Evolutionary conservation across 176 grass and related monocot species (phyloP).

Genomic region (Eleusine indica): DNA sequence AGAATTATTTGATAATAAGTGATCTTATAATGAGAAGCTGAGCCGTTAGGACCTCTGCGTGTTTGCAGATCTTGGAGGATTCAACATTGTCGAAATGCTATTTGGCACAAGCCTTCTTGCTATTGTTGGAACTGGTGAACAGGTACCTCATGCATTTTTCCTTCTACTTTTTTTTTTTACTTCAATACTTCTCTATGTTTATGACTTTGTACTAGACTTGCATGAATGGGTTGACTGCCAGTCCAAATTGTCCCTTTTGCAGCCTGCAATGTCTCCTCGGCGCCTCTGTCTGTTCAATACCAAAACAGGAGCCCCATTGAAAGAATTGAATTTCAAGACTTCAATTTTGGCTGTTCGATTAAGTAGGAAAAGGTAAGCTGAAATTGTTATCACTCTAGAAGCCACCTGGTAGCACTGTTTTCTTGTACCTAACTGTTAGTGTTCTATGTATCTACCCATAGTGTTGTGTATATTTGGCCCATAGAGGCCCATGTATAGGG

Average conservation of each 20-base stretch:
- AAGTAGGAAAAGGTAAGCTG: slow-evolving; percentile 66
- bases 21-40: slow-evolving; percentile 2
- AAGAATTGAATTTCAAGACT: slow-evolving; percentile 86
- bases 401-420: neutral
- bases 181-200: neutral
- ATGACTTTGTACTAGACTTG: neutral
- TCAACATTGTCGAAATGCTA: slow-evolving; percentile 83
- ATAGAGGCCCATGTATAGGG: too few species aligned
- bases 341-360: slow-evolving; percentile 85
- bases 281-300: slow-evolving; percentile 86
- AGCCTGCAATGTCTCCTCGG: slow-evolving; percentile 85
- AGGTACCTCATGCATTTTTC: slow-evolving; percentile 45
- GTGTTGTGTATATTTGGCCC: too few species aligned
- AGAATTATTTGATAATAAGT: neutral
- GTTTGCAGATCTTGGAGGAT: slow-evolving; percentile 71
- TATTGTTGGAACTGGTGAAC: slow-evolving; percentile 82
- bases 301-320: slow-evolving; percentile 33
- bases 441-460: too few species aligned
- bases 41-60: neutral
- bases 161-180: neutral
- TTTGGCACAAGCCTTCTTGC: slow-evolving; percentile 82
- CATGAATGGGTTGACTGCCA: slow-evolving; percentile 17
- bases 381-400: slow-evolving; percentile 18
- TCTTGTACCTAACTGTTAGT: neutral
- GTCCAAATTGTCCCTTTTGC: slow-evolving; percentile 19